Base-by-base conservation (phyloP, 805 yeast genomes). In the Ogataea chonburiensis region DNA sequence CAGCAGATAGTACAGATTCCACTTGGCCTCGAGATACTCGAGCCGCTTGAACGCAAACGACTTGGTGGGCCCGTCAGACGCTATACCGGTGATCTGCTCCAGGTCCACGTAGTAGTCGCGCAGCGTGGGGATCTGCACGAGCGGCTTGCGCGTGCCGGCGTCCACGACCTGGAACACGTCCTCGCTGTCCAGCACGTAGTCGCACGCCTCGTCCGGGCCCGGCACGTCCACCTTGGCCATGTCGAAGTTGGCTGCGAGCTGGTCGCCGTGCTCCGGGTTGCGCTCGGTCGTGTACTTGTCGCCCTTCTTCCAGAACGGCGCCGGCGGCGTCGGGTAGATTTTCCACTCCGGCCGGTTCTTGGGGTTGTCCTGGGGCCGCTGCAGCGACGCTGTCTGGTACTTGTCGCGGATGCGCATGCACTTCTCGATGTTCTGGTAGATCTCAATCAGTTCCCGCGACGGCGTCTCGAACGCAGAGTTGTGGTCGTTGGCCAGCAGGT, bases 51-150 rank as follows among this genome's bases (percentile, higher is more conserved):
- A 93, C 0, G 98, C 96, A 70, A 93, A 93, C 11, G 96, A 85
- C 63, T 93, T 93, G 11, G 94, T 78, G 5, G 99, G 98, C 0
- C 99, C 99, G 62, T 89, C 96, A 4, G 93, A 80, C 6, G 95
- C 81, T 31, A 86, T 72, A 9, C 72, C 62, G n/a, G 77, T 73
- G 47, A 93, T 75, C 39, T 70, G 75, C 35, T 84, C 93, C 52
- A 88, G 63, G 60, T 91, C 98, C 47, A 76, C 63, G 61, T 86
- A 94, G 61, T 84, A 93, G 32, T 93, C 97, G 36, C 77, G 74
- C 42, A 93, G 68, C 1, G 86, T 70, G n/a, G 98, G 97, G 13
- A 87, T 71, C n/a, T 75, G 56, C 4, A 79, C 72, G 14, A 81
- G 50, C n/a, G 57, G 56, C 20, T 66, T 60, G 3, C 59, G 44